Conservation (phyloP, 2,329 filamentous ascomycete species). For the Cladorrhinum sp. region DNA sequence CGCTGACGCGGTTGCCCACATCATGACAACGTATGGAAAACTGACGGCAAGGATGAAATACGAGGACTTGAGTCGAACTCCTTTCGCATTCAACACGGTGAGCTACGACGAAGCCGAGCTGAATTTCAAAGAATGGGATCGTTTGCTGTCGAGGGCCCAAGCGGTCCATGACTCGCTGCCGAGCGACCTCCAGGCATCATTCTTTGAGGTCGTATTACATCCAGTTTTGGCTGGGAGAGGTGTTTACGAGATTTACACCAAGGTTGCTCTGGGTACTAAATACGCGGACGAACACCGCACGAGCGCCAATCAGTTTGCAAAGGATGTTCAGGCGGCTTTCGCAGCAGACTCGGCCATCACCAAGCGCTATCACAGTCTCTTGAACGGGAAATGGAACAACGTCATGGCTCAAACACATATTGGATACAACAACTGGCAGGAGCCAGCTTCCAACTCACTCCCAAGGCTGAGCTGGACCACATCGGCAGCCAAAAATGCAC, state of each 20-base stretch:
- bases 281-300: slow-evolving; percentile 46
- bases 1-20: slow-evolving; percentile 43
- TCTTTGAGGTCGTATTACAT: slow-evolving; percentile 57
- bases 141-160: slow-evolving; percentile 43
- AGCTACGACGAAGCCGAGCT: slow-evolving; percentile 58
- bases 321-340: slow-evolving; percentile 42
- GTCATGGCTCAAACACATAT: slow-evolving; percentile 48
- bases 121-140: slow-evolving; percentile 49
- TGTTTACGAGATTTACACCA: slow-evolving; percentile 48
- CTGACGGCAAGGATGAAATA: slow-evolving; percentile 37
- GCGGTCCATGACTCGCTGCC: slow-evolving; percentile 43
- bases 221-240: slow-evolving; percentile 52
- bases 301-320: slow-evolving; percentile 42
- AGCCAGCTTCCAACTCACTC: slow-evolving; percentile 50
- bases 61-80: slow-evolving; percentile 33
- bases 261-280: slow-evolving; percentile 42
- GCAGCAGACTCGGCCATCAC: slow-evolving; percentile 42
- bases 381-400: slow-evolving; percentile 39
- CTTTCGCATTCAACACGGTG: slow-evolving; percentile 46
- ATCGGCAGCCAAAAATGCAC: slow-evolving; percentile 38
- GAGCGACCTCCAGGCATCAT: slow-evolving; percentile 41
- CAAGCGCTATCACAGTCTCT: slow-evolving; percentile 41
- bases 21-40: slow-evolving; percentile 47
- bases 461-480: slow-evolving; percentile 46
- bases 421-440: slow-evolving; percentile 48